Conservation (phyloP, 306 rosid genomes). For the Fagus crenata region DNA sequence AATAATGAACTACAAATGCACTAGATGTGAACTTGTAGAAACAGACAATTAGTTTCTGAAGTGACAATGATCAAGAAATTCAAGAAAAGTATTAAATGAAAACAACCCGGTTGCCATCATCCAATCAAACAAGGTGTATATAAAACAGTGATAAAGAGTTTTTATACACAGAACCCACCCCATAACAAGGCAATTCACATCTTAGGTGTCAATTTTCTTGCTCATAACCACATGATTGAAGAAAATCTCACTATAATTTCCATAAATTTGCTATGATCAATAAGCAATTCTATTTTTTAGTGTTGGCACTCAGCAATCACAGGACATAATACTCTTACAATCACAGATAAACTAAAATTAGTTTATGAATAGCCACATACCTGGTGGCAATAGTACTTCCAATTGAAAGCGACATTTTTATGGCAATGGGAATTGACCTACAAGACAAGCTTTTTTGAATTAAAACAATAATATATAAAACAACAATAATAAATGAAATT, state of each 20-base stretch:
- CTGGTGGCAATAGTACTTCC: constrained; percentile 50
- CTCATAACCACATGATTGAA: background rate
- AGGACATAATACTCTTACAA: background rate
- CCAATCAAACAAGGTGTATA: too few species aligned
- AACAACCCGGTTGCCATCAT: too few species aligned
- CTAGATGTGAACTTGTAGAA: too few species aligned
- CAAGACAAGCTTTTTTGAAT: constrained; percentile 11
- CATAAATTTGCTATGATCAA: background rate
- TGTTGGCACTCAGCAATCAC: background rate
- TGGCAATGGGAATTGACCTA: constrained; percentile 17
- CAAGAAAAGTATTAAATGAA: too few species aligned
- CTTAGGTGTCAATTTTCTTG: constrained; percentile 2
- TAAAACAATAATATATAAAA: constrained; percentile 1
- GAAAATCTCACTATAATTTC: background rate
- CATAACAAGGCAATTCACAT: background rate
- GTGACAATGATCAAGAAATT: too few species aligned
- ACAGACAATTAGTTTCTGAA: too few species aligned
- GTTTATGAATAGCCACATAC: constrained; percentile 31
- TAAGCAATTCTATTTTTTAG: background rate
- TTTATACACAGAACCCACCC: background rate
- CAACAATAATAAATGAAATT: constrained; percentile 2
- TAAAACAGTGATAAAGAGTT: background rate
- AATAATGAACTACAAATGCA: too few species aligned
- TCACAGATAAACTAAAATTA: constrained; percentile 1
- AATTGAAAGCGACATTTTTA: constrained; percentile 33